A percentile compares a stretch with the other conserved stretches of the same genome.
Evolutionary conservation across 192 early-diverging fungal genomes (phyloP).

Genomic region (Coemansia erecta): DNA sequence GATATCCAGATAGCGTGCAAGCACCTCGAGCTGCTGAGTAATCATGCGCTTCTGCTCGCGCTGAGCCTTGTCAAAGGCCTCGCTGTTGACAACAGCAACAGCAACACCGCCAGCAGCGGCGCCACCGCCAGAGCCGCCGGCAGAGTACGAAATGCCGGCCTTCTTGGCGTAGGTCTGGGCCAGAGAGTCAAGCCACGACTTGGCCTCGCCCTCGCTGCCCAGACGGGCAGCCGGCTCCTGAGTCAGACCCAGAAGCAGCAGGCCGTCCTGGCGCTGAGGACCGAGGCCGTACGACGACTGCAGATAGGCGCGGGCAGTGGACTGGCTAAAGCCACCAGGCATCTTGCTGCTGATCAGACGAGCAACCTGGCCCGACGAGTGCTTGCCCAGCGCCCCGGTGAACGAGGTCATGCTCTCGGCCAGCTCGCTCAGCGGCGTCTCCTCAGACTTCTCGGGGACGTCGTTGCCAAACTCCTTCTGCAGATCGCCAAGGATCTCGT

Average conservation of each 20-base stretch:
- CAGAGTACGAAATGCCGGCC: conserved; percentile 68
- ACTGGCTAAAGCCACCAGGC: conserved; percentile 85
- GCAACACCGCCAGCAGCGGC: conserved; percentile 68
- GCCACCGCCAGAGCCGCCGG: conserved; percentile 49
- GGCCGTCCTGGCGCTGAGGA: conserved; percentile 73
- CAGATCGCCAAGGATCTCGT: conserved; percentile 91
- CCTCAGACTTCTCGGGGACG: conserved; percentile 87
- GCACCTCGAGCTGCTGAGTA: conserved; percentile 81
- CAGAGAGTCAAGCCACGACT: conserved; percentile 79
- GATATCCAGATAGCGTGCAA: conserved; percentile 79
- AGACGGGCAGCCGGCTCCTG: conserved; percentile 84
- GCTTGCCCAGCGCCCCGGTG: conserved; percentile 78
- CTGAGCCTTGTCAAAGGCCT: conserved; percentile 85
- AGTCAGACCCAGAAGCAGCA: conserved; percentile 76
- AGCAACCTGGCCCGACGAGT: conserved; percentile 65
- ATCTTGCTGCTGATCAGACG: conserved; percentile 82
- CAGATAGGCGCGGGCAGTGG: conserved; percentile 76
- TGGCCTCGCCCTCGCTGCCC: conserved; percentile 77
- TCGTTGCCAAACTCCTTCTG: conserved; percentile 82
- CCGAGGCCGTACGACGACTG: conserved; percentile 77
- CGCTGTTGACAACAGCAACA: conserved; percentile 84
- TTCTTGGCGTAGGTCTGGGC: conserved; percentile 76
- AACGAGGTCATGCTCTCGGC: conserved; percentile 59
- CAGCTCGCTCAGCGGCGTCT: conserved; percentile 82
- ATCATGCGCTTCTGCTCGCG: conserved; percentile 74